These are phyloP conservation scores for Pyrenopolyporus hunteri DNA, from an alignment of 495 filamentous ascomycete species.

Conservation along the genomic window DNA sequence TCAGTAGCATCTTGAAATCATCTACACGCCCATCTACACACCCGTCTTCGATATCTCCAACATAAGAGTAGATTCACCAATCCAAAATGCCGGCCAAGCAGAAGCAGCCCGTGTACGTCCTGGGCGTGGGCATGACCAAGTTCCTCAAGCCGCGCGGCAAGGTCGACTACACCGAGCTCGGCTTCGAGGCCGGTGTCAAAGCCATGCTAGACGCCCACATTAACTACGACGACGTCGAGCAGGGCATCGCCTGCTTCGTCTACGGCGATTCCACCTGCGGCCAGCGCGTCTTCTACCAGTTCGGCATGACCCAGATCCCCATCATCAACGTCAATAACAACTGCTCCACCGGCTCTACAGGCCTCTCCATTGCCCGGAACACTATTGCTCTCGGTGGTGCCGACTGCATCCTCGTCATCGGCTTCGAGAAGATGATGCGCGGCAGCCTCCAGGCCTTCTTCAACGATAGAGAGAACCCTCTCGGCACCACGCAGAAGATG, in stretches of 20 bases:
- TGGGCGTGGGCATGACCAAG: slow-evolving; percentile 98
- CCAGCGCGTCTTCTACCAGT: slow-evolving; percentile 98
- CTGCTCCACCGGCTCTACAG: slow-evolving; percentile 91
- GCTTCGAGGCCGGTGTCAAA: slow-evolving; percentile 94
- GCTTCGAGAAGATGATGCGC: slow-evolving; percentile 97
- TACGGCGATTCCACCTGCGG: slow-evolving; percentile 95
- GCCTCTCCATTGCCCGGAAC: slow-evolving; percentile 80
- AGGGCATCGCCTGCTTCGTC: slow-evolving; percentile 96
- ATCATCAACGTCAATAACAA: slow-evolving; percentile 99
- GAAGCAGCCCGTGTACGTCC: slow-evolving; percentile 70
- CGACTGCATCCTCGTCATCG: slow-evolving; percentile 87
- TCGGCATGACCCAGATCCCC: slow-evolving; percentile 94
- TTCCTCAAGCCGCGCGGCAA: slow-evolving; percentile 98
- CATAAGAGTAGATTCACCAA: background rate
- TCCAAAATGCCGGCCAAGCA: slow-evolving; percentile 53
- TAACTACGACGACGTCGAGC: slow-evolving; percentile 95
- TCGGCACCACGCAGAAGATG: slow-evolving; percentile 71
- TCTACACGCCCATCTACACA: too few species aligned
- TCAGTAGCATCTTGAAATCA: too few species aligned
- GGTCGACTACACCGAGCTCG: slow-evolving; percentile 86
- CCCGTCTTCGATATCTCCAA: too few species aligned
- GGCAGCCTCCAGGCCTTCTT: slow-evolving; percentile 83
- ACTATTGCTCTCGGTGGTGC: slow-evolving; percentile 80
- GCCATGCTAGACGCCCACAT: slow-evolving; percentile 94
- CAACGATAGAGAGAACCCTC: slow-evolving; percentile 79